A percentile compares a stretch with the other conserved stretches of the same genome.
Evolutionary conservation across 352 stramenopile genomes (phyloP).

Genomic region (Pythium aquatile): DNA sequence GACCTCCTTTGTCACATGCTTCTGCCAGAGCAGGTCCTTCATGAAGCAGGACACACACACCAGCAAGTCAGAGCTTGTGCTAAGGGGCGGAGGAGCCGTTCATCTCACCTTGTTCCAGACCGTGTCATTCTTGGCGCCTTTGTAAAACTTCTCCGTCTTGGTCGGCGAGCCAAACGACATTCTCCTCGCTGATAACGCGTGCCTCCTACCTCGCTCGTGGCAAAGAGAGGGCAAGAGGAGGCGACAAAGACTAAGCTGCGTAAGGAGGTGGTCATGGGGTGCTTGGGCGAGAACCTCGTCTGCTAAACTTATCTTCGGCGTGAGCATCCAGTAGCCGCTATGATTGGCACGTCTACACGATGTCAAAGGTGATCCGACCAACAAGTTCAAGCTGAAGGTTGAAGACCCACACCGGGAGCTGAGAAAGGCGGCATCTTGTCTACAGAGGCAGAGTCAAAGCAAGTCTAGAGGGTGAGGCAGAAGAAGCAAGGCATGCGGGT

Average conservation of each 20-base stretch:
- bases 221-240: no score
- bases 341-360: not conserved
- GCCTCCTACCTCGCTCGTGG: not conserved
- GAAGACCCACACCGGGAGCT: not conserved
- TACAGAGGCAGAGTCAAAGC: not conserved
- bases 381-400: no score
- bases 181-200: not conserved
- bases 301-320: not conserved
- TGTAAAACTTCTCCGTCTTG: conserved; percentile 54
- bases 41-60: not conserved
- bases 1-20: conserved; percentile 48
- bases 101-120: conserved; percentile 48
- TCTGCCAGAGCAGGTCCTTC: conserved; percentile 46
- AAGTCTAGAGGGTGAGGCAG: not conserved
- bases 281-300: no score
- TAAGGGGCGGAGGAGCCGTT: no score
- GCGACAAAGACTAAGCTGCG: not conserved
- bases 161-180: conserved; percentile 37
- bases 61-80: no score
- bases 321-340: not conserved
- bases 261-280: not conserved
- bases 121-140: conserved; percentile 48
- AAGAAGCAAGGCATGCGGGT: not conserved
- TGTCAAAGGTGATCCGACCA: no score
- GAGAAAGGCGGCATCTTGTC: not conserved